Conservation (phyloP, 129 eudicot species). For the Daucus carota region DNA sequence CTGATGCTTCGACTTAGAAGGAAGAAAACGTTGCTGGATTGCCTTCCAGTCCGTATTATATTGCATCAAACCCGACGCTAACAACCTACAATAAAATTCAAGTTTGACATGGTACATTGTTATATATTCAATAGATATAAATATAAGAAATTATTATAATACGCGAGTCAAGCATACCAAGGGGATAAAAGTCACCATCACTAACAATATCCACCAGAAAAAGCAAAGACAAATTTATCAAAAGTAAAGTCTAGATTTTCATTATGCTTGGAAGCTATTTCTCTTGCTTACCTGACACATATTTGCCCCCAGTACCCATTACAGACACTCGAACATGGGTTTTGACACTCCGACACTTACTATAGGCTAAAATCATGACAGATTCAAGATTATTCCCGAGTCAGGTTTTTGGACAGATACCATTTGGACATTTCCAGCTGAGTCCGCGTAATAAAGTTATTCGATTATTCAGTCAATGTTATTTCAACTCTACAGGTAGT, state of each 20-base stretch:
- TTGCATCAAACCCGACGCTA: conserved; percentile 85
- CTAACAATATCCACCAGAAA: background rate
- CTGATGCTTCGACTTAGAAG: conserved; percentile 94
- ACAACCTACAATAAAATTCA: conserved; percentile 44
- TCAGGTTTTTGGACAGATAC: background rate
- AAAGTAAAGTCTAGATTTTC: background rate
- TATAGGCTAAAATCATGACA: background rate
- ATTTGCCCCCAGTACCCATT: background rate
- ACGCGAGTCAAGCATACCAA: background rate
- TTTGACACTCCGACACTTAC: background rate
- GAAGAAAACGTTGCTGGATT: conserved; percentile 72
- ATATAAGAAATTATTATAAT: background rate
- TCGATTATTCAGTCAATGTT: background rate
- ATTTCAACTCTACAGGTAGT: background rate
- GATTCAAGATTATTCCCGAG: background rate
- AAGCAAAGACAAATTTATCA: background rate
- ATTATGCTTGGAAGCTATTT: background rate
- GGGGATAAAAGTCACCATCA: background rate
- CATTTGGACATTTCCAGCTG: background rate
- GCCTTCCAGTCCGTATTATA: conserved; percentile 87
- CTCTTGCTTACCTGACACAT: background rate
- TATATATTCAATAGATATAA: background rate
- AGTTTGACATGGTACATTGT: background rate
- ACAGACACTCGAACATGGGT: background rate
- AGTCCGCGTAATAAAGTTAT: background rate